A percentile compares a stretch with the other conserved stretches of the same genome.
phyloP scores from a whole-genome alignment of 2,329 filamentous ascomycete genomes.

The Penicillium janthinellum region DNA sequence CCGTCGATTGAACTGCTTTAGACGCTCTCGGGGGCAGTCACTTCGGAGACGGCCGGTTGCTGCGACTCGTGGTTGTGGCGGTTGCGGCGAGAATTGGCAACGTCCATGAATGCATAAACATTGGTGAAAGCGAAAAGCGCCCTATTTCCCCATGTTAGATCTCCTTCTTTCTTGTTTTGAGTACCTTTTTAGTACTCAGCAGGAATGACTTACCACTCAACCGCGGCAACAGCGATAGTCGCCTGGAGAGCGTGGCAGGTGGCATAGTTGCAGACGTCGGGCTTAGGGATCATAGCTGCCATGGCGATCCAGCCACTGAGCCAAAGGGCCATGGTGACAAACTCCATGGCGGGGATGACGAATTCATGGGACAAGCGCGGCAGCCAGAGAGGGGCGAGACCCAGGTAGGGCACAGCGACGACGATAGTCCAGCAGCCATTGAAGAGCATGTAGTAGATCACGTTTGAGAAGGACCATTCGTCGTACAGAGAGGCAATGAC shows the following conservation, averaged over 20 bases:
- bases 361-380: conserved; percentile 27
- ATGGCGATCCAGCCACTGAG: conserved; percentile 28
- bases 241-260: conserved; percentile 28
- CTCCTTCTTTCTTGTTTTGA: not conserved
- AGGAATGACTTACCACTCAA: conserved; percentile 24
- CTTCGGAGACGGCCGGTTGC: conserved; percentile 13
- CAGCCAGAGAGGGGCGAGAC: conserved; percentile 27
- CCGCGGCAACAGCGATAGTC: conserved; percentile 22
- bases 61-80: conserved; percentile 12
- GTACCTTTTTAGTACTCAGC: not conserved
- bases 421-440: conserved; percentile 30
- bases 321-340: conserved; percentile 27
- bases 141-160: conserved; percentile 11
- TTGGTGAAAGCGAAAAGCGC: conserved; percentile 28
- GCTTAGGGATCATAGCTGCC: conserved; percentile 23
- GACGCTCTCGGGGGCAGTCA: conserved; percentile 5
- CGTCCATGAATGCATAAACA: conserved; percentile 23
- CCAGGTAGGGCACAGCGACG: conserved; percentile 28
- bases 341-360: conserved; percentile 24
- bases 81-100: conserved; percentile 23
- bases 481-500: conserved; percentile 25
- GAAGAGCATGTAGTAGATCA: conserved; percentile 30
- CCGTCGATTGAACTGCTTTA: not conserved
- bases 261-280: conserved; percentile 17
- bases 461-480: conserved; percentile 27